These are phyloP conservation scores for Lyophyllum semitale DNA, from an alignment of 768 basidiomycete species.

Conservation along the genomic window DNA sequence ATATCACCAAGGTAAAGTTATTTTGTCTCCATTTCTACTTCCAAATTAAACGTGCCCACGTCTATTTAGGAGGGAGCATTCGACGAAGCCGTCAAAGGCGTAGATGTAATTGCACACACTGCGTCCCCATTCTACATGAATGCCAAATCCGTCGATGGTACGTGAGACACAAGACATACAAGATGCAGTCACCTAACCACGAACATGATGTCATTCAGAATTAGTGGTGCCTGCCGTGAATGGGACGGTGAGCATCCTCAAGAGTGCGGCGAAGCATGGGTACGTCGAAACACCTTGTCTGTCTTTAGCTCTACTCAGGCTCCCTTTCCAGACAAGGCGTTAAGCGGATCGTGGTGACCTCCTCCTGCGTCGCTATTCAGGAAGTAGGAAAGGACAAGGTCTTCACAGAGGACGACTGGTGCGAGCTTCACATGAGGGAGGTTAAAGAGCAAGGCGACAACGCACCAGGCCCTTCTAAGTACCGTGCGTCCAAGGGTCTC, in stretches of 20 bases:
- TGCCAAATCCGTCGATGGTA: constrained; percentile 37
- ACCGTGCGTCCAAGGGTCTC: too few relatives aligned
- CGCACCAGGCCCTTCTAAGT: too few relatives aligned
- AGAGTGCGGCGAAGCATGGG: constrained; percentile 60
- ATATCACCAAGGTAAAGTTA: constrained; percentile 22
- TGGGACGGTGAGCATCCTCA: constrained; percentile 66
- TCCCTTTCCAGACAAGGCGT: too few relatives aligned
- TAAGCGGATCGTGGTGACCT: too few relatives aligned
- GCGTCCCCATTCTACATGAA: constrained; percentile 58
- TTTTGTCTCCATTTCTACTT: neutral
- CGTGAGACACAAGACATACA: neutral
- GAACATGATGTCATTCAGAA: constrained; percentile 36
- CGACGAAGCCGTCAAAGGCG: constrained; percentile 68
- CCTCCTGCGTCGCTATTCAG: too few relatives aligned
- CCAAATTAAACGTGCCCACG: too few relatives aligned
- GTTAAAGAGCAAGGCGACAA: too few relatives aligned
- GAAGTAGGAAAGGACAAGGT: too few relatives aligned
- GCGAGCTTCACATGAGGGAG: too few relatives aligned
- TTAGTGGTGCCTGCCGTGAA: constrained; percentile 70
- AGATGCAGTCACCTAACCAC: neutral
- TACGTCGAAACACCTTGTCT: too few relatives aligned
- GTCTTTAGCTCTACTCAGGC: too few relatives aligned
- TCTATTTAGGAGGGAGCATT: constrained; percentile 66
- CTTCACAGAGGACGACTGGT: too few relatives aligned
- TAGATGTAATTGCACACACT: constrained; percentile 64